Evolutionary conservation across 78 protist species (phyloP), one percentile per base, ranked within the genome.

Genomic region (Emiliania huxleyi): DNA sequence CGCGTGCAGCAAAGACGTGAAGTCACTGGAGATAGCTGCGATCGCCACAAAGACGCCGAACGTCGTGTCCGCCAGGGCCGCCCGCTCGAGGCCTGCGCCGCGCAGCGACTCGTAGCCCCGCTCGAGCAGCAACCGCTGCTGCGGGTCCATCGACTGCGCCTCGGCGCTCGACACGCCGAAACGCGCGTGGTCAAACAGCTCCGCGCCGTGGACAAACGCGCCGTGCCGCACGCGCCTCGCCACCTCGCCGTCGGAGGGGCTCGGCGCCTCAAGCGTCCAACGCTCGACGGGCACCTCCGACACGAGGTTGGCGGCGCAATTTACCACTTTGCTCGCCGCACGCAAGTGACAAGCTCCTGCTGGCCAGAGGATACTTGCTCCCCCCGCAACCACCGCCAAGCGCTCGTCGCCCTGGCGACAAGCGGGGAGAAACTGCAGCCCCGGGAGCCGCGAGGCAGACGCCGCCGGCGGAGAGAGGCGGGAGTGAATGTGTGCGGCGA

Each of bases 71-170:
- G 8, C 3, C 48, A 55, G 81, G 62, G 5, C 2, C 2, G 5
- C 79, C 25, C 26, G 29, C 35, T 2, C 0, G 45, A 4, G 1
- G 81, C 45, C 46, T 18, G 91, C 23, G 21, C 21, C 33, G 44
- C 0, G 44, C 48, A 89, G 46, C 19, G 77, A 75, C 15, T 8
- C 91, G 44, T 29, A 42, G 48, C 45, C 19, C 38, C 25, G 8
- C 79, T 89, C 91, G 46, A 55, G 48, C 37, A 89, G 26, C 35
- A 89, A 26, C 12, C 91, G 91, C 52, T 89, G 91, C 91, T 89
- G 75, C 5, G 91, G 91, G 8, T 89, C 91, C 79, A 56, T 89
- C 21, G 75, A 4, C 38, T 1, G 35, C 46, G 91, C 91, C 45
- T 89, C 91, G 38, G 62, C 37, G 23, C 45, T 5, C 15, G 75